Conservation (phyloP, 1,284 basidiomycete species). For the Trichosporon sp. region DNA sequence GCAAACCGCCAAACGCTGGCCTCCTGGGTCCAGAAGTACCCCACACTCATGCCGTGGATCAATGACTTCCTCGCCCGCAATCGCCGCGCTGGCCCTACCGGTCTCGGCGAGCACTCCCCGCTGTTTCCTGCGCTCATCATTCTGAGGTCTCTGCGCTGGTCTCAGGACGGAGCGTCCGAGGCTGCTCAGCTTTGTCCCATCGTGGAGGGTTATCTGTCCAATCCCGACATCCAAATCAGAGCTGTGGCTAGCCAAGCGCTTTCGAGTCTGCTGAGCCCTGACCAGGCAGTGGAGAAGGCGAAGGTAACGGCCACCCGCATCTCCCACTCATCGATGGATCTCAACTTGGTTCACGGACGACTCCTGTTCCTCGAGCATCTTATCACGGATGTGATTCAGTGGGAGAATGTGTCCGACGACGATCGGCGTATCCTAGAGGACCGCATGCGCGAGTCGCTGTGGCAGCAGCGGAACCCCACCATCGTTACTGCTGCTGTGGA, state of each 20-base stretch:
- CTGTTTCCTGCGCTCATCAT: constrained; percentile 54
- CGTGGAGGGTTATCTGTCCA: constrained; percentile 40
- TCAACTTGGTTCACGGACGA: constrained; percentile 46
- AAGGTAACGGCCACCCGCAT: constrained; percentile 24
- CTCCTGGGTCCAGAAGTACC: constrained; percentile 47
- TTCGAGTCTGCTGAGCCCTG: constrained; percentile 43
- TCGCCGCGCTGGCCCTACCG: constrained; percentile 10
- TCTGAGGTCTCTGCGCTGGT: constrained; percentile 47
- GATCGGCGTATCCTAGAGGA: constrained; percentile 29
- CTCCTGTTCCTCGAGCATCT: constrained; percentile 42
- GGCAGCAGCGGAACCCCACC: constrained; percentile 19
- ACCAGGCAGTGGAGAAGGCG: constrained; percentile 34
- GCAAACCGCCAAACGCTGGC: constrained; percentile 43
- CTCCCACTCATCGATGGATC: constrained; percentile 23
- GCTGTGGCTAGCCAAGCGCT: constrained; percentile 52
- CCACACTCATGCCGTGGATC: constrained; percentile 44
- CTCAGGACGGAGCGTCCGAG: constrained; percentile 33
- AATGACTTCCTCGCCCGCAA: constrained; percentile 31
- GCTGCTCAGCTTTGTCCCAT: constrained; percentile 34
- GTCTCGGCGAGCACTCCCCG: constrained; percentile 42
- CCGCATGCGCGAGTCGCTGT: constrained; percentile 24
- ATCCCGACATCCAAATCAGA: constrained; percentile 49
- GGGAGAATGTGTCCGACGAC: constrained; percentile 24
- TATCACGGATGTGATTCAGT: constrained; percentile 40
- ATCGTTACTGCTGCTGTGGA: constrained; percentile 31